Percentiles rank a stretch among this genome's conserved stretches.
phyloP scores from a whole-genome alignment of 768 basidiomycete genomes.

The Chalciporus pseudorubinellus region DNA sequence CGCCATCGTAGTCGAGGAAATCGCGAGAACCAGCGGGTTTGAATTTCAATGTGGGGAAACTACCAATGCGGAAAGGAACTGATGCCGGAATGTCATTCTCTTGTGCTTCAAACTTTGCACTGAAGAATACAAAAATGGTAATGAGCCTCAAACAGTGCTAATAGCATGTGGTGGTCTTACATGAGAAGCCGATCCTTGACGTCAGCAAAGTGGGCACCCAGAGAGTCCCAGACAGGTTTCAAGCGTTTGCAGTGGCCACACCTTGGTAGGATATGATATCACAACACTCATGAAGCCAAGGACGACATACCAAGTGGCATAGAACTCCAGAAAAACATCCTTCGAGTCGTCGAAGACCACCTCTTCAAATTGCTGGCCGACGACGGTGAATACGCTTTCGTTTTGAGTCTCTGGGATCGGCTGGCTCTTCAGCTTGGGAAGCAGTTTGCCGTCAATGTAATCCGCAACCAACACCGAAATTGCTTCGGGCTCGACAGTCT shows the following conservation, averaged over 20 bases:
- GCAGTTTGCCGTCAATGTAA: constrained; percentile 69
- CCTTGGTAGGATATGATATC: constrained; percentile 39
- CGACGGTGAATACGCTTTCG: constrained; percentile 78
- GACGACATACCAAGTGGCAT: constrained; percentile 82
- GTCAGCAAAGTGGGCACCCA: constrained; percentile 79
- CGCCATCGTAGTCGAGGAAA: constrained; percentile 93
- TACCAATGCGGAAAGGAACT: constrained; percentile 81
- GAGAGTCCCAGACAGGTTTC: constrained; percentile 88
- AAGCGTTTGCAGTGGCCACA: constrained; percentile 97
- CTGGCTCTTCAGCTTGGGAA: constrained; percentile 87
- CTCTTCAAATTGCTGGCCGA: constrained; percentile 87
- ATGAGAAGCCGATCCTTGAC: constrained; percentile 76
- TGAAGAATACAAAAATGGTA: constrained; percentile 25
- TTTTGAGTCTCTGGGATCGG: constrained; percentile 82
- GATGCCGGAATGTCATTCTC: constrained; percentile 93
- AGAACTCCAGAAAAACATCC: constrained; percentile 97
- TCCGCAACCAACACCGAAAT: constrained; percentile 59
- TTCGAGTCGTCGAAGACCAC: constrained; percentile 83
- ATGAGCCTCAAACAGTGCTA: too few species aligned
- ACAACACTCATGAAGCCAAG: not conserved
- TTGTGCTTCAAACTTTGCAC: constrained; percentile 94
- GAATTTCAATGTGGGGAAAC: constrained; percentile 97
- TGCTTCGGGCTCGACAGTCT: constrained; percentile 54
- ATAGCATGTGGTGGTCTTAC: constrained; percentile 41
- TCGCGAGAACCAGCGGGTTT: constrained; percentile 83